Conservation (phyloP, 1,284 basidiomycete species). For the Boletus semigastroideus region DNA sequence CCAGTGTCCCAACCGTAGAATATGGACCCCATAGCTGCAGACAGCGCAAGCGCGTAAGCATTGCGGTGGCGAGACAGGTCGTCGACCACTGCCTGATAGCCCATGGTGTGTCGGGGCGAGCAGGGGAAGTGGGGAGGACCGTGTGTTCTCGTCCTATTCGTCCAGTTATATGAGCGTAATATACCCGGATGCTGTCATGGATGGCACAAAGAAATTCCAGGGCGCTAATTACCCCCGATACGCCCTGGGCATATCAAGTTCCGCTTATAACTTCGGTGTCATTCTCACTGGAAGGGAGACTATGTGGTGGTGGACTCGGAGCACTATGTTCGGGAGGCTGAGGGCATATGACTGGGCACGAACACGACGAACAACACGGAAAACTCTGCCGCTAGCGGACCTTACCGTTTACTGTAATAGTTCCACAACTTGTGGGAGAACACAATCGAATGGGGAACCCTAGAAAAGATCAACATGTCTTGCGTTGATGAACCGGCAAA, state of each 20-base stretch:
- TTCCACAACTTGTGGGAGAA: not conserved
- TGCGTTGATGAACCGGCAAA: not conserved
- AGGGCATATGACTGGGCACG: not conserved
- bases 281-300: not conserved
- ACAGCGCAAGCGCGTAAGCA: conserved; percentile 45
- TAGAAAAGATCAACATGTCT: not conserved
- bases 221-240: conserved; percentile 2
- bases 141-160: not conserved
- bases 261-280: not conserved
- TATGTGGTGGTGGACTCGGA: not conserved
- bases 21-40: conserved; percentile 48
- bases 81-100: conserved; percentile 24
- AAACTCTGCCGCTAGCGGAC: not conserved
- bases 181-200: not conserved
- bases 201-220: not conserved
- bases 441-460: not conserved
- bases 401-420: not conserved
- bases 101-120: conserved; percentile 18
- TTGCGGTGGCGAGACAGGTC: conserved; percentile 39
- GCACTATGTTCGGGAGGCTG: not conserved
- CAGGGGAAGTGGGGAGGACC: not conserved
- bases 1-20: conserved; percentile 43
- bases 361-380: not conserved
- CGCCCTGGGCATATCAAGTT: not conserved
- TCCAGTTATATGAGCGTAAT: conserved; percentile 2